Conservation (phyloP, 371 early-diverging fungal genomes). For the Syncephalis fuscata region DNA sequence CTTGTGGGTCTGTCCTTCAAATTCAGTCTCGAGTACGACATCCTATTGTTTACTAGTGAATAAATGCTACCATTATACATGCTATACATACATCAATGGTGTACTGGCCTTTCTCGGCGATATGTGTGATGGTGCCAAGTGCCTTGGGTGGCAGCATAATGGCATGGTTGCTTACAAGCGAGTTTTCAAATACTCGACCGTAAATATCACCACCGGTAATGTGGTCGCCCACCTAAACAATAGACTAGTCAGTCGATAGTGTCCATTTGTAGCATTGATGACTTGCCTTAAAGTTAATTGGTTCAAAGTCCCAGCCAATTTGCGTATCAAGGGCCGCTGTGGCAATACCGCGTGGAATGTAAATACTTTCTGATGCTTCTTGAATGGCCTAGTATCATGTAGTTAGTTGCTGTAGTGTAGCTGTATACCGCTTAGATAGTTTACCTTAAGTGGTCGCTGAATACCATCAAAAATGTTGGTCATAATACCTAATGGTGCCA, state of each 20-base stretch:
- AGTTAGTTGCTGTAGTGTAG: neutral
- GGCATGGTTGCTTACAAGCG: slow-evolving; percentile 76
- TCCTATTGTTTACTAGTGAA: slow-evolving; percentile 28
- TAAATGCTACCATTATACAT: neutral
- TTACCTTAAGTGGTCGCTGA: slow-evolving; percentile 93
- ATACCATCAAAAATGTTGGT: slow-evolving; percentile 99
- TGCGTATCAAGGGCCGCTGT: slow-evolving; percentile 92
- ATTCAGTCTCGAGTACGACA: slow-evolving; percentile 88
- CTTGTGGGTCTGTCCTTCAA: slow-evolving; percentile 72
- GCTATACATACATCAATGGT: slow-evolving; percentile 45
- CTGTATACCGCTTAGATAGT: neutral
- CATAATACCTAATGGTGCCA: slow-evolving; percentile 87
- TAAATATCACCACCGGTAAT: slow-evolving; percentile 97
- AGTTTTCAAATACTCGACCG: slow-evolving; percentile 95
- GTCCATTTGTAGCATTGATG: neutral
- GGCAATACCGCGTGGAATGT: slow-evolving; percentile 98
- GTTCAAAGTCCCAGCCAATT: slow-evolving; percentile 92
- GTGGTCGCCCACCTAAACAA: slow-evolving; percentile 78
- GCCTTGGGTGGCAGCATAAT: slow-evolving; percentile 95
- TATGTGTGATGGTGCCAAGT: slow-evolving; percentile 89
- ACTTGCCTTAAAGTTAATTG: slow-evolving; percentile 61
- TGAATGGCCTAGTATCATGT: slow-evolving; percentile 60
- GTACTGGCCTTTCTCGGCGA: slow-evolving; percentile 93
- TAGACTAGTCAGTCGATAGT: neutral
- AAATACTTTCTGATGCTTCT: slow-evolving; percentile 87